Evolutionary conservation across 129 eudicot species (phyloP).

Genomic region (Flaveria trinervia): DNA sequence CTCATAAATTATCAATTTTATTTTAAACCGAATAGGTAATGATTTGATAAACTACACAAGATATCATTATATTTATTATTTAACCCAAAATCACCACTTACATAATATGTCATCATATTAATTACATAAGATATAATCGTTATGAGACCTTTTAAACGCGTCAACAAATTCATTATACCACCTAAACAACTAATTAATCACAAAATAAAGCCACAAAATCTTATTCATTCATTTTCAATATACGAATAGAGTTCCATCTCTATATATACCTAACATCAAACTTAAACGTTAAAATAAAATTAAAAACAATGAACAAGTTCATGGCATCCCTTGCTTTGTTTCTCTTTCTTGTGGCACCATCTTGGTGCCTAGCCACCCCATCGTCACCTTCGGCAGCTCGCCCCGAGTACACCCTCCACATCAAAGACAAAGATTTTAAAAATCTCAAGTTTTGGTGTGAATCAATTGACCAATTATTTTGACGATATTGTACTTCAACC

Average conservation of each 20-base stretch:
- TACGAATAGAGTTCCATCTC: neutral
- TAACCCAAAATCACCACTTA: too few species aligned
- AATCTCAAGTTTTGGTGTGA: slow-evolving; percentile 1
- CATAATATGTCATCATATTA: too few species aligned
- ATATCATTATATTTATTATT: too few species aligned
- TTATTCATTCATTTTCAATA: too few species aligned
- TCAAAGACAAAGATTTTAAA: slow-evolving; percentile 6
- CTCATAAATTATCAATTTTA: too few species aligned
- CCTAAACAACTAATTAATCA: too few species aligned
- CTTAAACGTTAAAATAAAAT: neutral
- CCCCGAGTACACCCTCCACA: neutral
- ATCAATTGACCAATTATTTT: neutral
- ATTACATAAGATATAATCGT: too few species aligned
- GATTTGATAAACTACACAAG: too few species aligned
- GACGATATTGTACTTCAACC: neutral
- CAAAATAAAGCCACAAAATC: too few species aligned
- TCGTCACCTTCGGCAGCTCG: neutral
- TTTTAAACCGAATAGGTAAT: too few species aligned
- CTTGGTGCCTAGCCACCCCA: neutral
- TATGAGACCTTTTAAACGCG: too few species aligned
- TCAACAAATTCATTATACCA: too few species aligned
- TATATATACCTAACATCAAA: slow-evolving; percentile 1
- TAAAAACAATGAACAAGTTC: slow-evolving; percentile 14
- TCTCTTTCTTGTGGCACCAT: slow-evolving; percentile 9
- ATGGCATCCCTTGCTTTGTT: slow-evolving; percentile 17